A percentile compares a stretch with the other conserved stretches of the same genome.
Evolutionary conservation across 1,284 basidiomycete genomes (phyloP).

Genomic region (Agroathelia rolfsii): DNA sequence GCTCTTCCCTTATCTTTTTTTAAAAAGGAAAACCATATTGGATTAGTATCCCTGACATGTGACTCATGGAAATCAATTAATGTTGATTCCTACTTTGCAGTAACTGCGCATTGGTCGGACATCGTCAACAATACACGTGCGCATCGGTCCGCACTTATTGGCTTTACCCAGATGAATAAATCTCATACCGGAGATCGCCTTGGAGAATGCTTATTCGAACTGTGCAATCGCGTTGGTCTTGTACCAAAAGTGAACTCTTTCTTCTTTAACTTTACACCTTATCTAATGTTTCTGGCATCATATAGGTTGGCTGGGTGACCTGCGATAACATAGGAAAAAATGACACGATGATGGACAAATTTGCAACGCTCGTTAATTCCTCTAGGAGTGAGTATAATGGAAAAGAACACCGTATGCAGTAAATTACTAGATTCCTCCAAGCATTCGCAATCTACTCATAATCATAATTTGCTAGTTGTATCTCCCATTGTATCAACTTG

Average conservation of each 20-base stretch:
- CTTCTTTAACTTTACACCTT: no score
- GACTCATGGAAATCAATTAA: constrained; percentile 30
- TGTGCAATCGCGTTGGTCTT: no score
- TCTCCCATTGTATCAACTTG: constrained; percentile 29
- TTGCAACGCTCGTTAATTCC: constrained; percentile 11
- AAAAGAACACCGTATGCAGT: constrained; percentile 16
- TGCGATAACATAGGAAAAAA: constrained; percentile 27
- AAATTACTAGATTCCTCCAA: constrained; percentile 7
- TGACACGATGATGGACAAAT: constrained; percentile 21
- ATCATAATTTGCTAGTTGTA: constrained; percentile 23
- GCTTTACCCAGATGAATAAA: constrained; percentile 24
- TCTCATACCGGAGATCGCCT: no score
- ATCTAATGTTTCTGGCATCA: no score
- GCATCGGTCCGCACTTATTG: constrained; percentile 20
- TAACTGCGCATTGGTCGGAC: constrained; percentile 28
- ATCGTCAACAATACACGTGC: constrained; percentile 15
- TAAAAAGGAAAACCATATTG: constrained; percentile 17
- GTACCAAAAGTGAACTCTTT: no score
- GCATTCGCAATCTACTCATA: no score
- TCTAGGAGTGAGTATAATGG: constrained; percentile 11
- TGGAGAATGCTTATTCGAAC: no score
- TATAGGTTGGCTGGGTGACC: constrained; percentile 23
- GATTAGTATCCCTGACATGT: constrained; percentile 24
- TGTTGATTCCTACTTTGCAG: constrained; percentile 25
- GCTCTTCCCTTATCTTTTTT: constrained; percentile 1